Evolutionary conservation across 2,329 filamentous ascomycete species (phyloP).

Genomic region (Coniochaeta sp.): DNA sequence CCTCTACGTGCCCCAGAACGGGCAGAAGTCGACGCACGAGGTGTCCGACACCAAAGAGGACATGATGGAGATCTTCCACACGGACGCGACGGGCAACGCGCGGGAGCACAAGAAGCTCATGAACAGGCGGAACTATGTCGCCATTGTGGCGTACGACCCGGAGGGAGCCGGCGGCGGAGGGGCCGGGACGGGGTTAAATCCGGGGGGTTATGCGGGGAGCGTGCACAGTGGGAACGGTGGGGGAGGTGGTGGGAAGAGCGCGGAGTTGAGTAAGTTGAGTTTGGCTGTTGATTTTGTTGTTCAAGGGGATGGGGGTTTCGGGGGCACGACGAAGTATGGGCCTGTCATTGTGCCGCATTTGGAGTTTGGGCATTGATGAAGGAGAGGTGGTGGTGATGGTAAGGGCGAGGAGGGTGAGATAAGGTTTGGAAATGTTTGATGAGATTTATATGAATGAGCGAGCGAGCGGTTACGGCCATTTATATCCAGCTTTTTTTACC

Average conservation of each 20-base stretch:
- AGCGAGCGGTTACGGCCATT: not conserved
- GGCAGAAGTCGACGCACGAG: conserved; percentile 65
- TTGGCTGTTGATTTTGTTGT: conserved; percentile 95
- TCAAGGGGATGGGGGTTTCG: conserved; percentile 79
- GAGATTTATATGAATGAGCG: conserved; percentile 1
- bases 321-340: conserved; percentile 86
- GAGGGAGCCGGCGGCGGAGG: conserved; percentile 52
- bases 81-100: conserved; percentile 76
- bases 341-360: conserved; percentile 90
- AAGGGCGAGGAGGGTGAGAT: not conserved
- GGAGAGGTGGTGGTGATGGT: not conserved
- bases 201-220: conserved; percentile 18
- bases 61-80: conserved; percentile 99
- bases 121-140: conserved; percentile 86
- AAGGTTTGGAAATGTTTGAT: not conserved
- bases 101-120: conserved; percentile 88
- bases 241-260: conserved; percentile 16
- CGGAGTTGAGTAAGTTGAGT: conserved; percentile 62
- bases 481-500: not conserved
- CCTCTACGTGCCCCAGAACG: conserved; percentile 86
- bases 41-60: conserved; percentile 95
- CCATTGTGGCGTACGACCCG: conserved; percentile 90
- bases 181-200: conserved; percentile 7
- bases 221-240: conserved; percentile 26
- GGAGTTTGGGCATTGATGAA: conserved; percentile 57